Evolutionary conservation across 176 grass and related monocot genomes (phyloP).

Genomic region (Panicum miliaceum): DNA sequence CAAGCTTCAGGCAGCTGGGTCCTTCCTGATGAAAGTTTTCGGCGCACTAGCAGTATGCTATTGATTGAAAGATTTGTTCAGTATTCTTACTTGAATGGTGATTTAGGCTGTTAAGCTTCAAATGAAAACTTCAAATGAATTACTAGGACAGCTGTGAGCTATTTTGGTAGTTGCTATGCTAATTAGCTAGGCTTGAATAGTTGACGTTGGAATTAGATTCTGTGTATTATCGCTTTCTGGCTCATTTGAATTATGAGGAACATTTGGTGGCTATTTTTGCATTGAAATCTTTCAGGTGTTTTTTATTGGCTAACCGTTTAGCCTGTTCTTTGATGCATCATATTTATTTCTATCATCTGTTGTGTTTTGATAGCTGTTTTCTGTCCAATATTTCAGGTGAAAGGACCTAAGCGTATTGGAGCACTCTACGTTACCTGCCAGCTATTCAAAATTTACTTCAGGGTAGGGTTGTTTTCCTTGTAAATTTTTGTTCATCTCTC

Average conservation of each 20-base stretch:
- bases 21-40: slow-evolving; percentile 93
- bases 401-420: slow-evolving; percentile 91
- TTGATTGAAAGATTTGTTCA: slow-evolving; percentile 29
- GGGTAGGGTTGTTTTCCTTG: slow-evolving; percentile 52
- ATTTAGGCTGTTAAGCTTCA: neutral
- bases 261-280: slow-evolving; percentile 12
- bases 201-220: neutral
- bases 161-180: neutral
- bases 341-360: neutral
- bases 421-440: slow-evolving; percentile 94
- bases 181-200: neutral
- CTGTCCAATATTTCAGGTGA: slow-evolving; percentile 62
- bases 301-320: neutral
- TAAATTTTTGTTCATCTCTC: neutral
- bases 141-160: neutral
- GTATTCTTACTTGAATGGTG: neutral
- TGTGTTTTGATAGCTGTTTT: slow-evolving; percentile 30
- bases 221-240: neutral
- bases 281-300: neutral
- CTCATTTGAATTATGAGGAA: neutral
- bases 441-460: slow-evolving; percentile 99
- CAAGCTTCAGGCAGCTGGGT: slow-evolving; percentile 84
- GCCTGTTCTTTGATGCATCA: slow-evolving; percentile 22
- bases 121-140: neutral
- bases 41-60: slow-evolving; percentile 70